phyloP scores from a whole-genome alignment of 2,329 filamentous ascomycete genomes.

The Trichoderma polysporum region DNA sequence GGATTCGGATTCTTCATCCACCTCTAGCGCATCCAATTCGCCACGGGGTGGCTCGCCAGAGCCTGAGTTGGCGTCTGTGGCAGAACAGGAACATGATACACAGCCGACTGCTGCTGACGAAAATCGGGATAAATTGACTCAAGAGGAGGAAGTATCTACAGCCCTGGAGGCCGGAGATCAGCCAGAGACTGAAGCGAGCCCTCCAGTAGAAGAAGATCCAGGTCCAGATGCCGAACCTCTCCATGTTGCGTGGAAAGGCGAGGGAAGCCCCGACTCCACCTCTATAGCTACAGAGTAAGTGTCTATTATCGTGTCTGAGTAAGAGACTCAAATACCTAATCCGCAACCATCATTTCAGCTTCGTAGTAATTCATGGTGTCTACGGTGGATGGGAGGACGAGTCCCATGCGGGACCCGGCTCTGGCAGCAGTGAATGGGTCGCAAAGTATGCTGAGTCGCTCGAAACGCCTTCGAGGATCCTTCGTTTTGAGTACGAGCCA shows the following conservation, averaged over 20 bases:
- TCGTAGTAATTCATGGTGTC: constrained; percentile 17
- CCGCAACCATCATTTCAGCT: background rate
- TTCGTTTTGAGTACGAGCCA: constrained; percentile 16
- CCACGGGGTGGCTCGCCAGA: constrained; percentile 7
- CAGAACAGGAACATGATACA: background rate
- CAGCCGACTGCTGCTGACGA: background rate
- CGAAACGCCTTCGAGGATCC: background rate
- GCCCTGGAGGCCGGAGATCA: background rate
- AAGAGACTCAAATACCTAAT: background rate
- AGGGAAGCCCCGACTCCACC: background rate
- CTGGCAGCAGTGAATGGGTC: constrained; percentile 17
- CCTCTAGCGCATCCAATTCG: constrained; percentile 9
- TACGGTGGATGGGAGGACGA: constrained; percentile 12
- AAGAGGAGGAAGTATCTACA: background rate
- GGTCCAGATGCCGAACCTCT: constrained; percentile 19
- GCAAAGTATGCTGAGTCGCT: background rate
- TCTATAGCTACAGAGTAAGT: constrained; percentile 15
- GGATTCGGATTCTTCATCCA: constrained; percentile 17
- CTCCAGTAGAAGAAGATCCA: background rate
- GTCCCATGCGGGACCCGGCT: constrained; percentile 1
- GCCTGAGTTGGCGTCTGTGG: background rate
- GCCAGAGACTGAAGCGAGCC: background rate
- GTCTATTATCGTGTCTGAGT: background rate
- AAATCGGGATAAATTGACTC: background rate
- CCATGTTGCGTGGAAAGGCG: constrained; percentile 9